A percentile compares a stretch with the other conserved stretches of the same genome.
Conservation (phyloP, 768 basidiomycete species). For the Tephrocybe sp. region DNA sequence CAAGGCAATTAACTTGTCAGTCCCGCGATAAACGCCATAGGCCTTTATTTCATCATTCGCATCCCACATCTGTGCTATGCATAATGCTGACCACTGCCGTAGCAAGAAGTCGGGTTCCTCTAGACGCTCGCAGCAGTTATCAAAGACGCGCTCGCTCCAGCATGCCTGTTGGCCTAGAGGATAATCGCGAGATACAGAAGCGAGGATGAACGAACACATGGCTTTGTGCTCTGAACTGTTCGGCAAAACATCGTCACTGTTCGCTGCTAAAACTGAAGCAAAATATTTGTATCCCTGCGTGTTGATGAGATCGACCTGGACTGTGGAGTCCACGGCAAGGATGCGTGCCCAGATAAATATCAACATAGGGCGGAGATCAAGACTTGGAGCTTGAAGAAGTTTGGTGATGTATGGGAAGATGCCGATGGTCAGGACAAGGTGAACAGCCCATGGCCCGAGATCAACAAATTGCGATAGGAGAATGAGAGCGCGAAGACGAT, state of each 20-base stretch:
- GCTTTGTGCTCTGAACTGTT: slow-evolving; percentile 95
- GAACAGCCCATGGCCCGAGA: slow-evolving; percentile 97
- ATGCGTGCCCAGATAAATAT: slow-evolving; percentile 99
- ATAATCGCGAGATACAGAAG: slow-evolving; percentile 87
- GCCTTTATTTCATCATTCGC: slow-evolving; percentile 88
- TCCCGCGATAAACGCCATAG: slow-evolving; percentile 73
- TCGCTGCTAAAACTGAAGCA: slow-evolving; percentile 68
- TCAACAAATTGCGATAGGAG: slow-evolving; percentile 97
- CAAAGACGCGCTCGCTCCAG: slow-evolving; percentile 78
- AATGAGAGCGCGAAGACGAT: slow-evolving; percentile 93
- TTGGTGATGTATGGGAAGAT: slow-evolving; percentile 99
- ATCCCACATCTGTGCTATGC: slow-evolving; percentile 96
- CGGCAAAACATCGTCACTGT: slow-evolving; percentile 75
- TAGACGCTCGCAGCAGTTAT: slow-evolving; percentile 80
- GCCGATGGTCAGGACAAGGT: slow-evolving; percentile 92
- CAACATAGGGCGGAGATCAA: slow-evolving; percentile 93
- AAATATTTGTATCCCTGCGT: slow-evolving; percentile 87
- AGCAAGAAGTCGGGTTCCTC: slow-evolving; percentile 91
- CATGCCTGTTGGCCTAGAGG: slow-evolving; percentile 86
- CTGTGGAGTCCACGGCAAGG: slow-evolving; percentile 91
- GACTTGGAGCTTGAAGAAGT: slow-evolving; percentile 90
- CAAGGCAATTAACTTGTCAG: slow-evolving; percentile 77
- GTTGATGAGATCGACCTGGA: slow-evolving; percentile 86
- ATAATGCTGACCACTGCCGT: slow-evolving; percentile 91
- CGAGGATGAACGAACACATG: slow-evolving; percentile 97